A percentile compares a stretch with the other conserved stretches of the same genome.
Conservation (phyloP, 1,284 basidiomycete species). For the Tilletia walkeri region DNA sequence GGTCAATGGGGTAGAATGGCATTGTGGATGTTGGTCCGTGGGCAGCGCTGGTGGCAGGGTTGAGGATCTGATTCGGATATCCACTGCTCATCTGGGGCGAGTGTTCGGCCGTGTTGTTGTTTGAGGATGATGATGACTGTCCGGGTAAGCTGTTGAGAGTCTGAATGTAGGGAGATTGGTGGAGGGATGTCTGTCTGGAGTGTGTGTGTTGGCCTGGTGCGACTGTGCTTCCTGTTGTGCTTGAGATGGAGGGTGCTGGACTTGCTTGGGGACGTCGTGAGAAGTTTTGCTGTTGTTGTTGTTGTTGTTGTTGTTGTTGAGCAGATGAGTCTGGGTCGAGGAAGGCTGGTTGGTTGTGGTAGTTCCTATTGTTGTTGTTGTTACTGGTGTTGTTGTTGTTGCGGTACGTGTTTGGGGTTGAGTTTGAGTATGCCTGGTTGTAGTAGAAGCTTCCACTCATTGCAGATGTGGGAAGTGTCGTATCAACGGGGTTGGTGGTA, state of each 20-base stretch:
- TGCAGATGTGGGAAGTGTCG: background rate
- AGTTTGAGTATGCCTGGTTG: background rate
- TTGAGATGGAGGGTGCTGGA: background rate
- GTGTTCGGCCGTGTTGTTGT: background rate
- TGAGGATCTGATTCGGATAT: background rate
- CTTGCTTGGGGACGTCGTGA: background rate
- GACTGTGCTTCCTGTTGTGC: background rate
- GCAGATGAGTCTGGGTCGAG: too few species aligned
- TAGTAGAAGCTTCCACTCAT: too few species aligned
- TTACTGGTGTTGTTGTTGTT: background rate
- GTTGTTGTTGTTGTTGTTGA: background rate
- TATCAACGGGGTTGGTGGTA: background rate
- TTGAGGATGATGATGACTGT: background rate
- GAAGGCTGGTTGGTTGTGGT: too few species aligned
- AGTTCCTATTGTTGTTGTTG: background rate
- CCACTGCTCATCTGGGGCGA: background rate
- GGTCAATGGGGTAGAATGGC: too few species aligned
- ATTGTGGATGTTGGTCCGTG: too few species aligned
- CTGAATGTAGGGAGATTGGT: background rate
- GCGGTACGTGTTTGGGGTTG: background rate
- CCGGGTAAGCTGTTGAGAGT: background rate
- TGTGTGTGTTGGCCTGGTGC: background rate
- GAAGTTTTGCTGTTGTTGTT: background rate
- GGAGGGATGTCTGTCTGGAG: background rate
- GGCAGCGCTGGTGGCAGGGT: background rate